These are phyloP conservation scores for Fusarium sp. DNA, from an alignment of 2,329 filamentous ascomycete species.

Conservation along the genomic window DNA sequence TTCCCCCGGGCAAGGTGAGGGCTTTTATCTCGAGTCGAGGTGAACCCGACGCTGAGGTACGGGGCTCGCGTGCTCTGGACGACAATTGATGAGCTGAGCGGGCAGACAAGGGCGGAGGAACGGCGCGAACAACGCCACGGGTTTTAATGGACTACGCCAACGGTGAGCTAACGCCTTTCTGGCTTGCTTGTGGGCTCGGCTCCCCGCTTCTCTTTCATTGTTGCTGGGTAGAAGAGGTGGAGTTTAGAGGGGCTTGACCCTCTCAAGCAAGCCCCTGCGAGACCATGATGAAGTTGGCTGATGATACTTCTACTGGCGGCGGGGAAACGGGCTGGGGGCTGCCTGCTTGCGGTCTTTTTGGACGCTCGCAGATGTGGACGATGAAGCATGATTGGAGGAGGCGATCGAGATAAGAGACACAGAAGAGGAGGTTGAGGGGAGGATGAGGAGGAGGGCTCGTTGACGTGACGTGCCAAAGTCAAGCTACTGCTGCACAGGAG, in stretches of 20 bases:
- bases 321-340: constrained; percentile 11
- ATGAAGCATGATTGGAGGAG: constrained; percentile 25
- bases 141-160: constrained; percentile 32
- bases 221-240: constrained; percentile 26
- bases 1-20: constrained; percentile 23
- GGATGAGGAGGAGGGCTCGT: constrained; percentile 2
- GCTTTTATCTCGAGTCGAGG: constrained; percentile 21
- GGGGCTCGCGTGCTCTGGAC: constrained; percentile 25
- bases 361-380: not conserved
- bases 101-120: not conserved
- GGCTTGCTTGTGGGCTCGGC: constrained; percentile 27
- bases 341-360: constrained; percentile 7
- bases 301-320: constrained; percentile 16
- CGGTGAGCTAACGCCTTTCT: constrained; percentile 39
- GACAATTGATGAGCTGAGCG: constrained; percentile 31
- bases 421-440: not conserved
- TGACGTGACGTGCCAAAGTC: constrained; percentile 12
- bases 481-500: not conserved
- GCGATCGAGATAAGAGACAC: constrained; percentile 25
- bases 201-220: constrained; percentile 37
- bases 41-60: constrained; percentile 22
- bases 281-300: constrained; percentile 21
- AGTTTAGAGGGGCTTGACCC: constrained; percentile 22
- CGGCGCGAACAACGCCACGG: constrained; percentile 22
- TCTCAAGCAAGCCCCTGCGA: not conserved